phyloP scores from a whole-genome alignment of 1,139 yeast species.

The Ogataea hybrid region DNA sequence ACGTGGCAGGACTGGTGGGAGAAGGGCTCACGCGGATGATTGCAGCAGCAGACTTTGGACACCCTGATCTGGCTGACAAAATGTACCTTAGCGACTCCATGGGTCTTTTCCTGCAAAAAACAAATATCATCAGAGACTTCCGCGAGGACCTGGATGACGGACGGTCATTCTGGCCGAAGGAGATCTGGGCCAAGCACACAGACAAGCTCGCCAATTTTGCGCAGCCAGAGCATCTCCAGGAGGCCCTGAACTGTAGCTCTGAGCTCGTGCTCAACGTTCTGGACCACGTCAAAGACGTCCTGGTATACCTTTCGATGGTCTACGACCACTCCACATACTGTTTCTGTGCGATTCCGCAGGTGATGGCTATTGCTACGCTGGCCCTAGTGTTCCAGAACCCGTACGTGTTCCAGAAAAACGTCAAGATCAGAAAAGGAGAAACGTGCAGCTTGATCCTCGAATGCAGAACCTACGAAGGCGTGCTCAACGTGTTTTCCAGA shows the following conservation, averaged over 20 bases:
- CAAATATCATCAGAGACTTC: constrained; percentile 94
- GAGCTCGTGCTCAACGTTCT: constrained; percentile 82
- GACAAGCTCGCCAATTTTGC: constrained; percentile 60
- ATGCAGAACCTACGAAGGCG: constrained; percentile 74
- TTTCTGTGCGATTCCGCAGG: constrained; percentile 97
- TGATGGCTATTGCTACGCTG: constrained; percentile 95
- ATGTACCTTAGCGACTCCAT: constrained; percentile 71
- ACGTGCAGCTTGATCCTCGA: constrained; percentile 75
- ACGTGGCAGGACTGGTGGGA: constrained; percentile 97
- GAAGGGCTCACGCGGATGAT: constrained; percentile 88
- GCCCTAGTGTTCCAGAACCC: constrained; percentile 84
- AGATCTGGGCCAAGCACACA: constrained; percentile 84
- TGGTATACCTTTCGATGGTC: constrained; percentile 72
- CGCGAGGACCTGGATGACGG: constrained; percentile 91
- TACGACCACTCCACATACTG: constrained; percentile 82
- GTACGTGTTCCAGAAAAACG: constrained; percentile 62
- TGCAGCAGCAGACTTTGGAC: constrained; percentile 64
- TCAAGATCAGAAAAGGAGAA: constrained; percentile 92
- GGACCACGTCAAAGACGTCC: constrained; percentile 72
- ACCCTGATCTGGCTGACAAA: constrained; percentile 47
- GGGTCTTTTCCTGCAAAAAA: constrained; percentile 95
- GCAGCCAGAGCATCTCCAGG: constrained; percentile 42
- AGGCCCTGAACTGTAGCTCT: constrained; percentile 73
- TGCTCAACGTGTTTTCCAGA: constrained; percentile 68
- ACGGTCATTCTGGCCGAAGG: constrained; percentile 95